Evolutionary conservation across 495 filamentous ascomycete genomes (phyloP).

Genomic region (Aspergillus bridgeri): DNA sequence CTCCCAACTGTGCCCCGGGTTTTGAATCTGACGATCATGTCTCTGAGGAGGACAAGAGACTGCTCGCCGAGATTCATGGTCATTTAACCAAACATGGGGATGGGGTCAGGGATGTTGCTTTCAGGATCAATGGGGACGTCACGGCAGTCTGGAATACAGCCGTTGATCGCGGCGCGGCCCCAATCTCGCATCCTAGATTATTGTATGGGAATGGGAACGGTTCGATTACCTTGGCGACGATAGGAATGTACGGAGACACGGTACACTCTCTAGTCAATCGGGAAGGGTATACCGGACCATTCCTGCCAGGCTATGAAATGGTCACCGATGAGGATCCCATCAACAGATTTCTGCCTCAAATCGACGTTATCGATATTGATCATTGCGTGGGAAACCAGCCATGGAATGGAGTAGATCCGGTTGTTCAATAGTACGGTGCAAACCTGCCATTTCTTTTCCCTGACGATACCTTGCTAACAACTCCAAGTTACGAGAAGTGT

Average conservation of each 20-base stretch:
- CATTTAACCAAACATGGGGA: slow-evolving; percentile 75
- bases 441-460: background rate
- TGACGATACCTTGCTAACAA: background rate
- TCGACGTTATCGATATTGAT: slow-evolving; percentile 66
- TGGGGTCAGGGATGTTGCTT: slow-evolving; percentile 79
- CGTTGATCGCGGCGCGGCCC: slow-evolving; percentile 56
- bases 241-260: slow-evolving; percentile 79
- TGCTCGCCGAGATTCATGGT: slow-evolving; percentile 60
- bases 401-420: slow-evolving; percentile 67
- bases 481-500: slow-evolving; percentile 62
- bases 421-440: slow-evolving; percentile 60
- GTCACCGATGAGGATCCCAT: slow-evolving; percentile 41
- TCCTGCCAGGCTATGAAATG: slow-evolving; percentile 68
- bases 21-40: slow-evolving; percentile 20
- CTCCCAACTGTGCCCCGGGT: slow-evolving; percentile 56
- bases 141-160: slow-evolving; percentile 63
- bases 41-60: slow-evolving; percentile 37
- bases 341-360: slow-evolving; percentile 42
- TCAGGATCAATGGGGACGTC: slow-evolving; percentile 66
- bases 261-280: slow-evolving; percentile 75
- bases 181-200: slow-evolving; percentile 52
- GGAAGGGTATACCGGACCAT: slow-evolving; percentile 60
- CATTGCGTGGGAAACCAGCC: slow-evolving; percentile 86
- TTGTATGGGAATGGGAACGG: slow-evolving; percentile 41
- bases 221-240: slow-evolving; percentile 58